Conservation (phyloP, 441 rosid genomes). For the Geranium incanum region DNA sequence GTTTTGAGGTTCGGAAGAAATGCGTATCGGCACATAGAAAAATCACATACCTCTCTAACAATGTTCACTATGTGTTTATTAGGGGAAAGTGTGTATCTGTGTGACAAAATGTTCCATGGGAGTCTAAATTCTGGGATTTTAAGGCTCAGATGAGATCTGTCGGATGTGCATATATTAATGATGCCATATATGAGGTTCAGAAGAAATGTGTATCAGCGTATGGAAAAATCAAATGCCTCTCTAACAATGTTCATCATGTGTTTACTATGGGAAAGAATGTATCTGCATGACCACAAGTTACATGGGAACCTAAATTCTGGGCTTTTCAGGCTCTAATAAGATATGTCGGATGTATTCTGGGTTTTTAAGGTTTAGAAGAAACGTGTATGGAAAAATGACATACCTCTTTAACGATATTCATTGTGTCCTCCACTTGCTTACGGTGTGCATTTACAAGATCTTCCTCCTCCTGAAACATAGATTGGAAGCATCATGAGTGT, state of each 20-base stretch:
- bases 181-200: neutral
- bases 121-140: neutral
- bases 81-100: neutral
- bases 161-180: neutral
- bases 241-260: neutral
- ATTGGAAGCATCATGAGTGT: constrained; percentile 1
- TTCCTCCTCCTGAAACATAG: constrained; percentile 51
- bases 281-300: neutral
- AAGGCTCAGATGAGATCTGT: too few relatives aligned
- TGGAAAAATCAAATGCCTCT: neutral
- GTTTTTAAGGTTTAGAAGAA: neutral
- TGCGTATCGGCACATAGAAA: too few relatives aligned
- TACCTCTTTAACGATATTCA: constrained; percentile 62
- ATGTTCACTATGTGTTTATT: neutral
- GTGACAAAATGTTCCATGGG: neutral
- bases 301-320: neutral
- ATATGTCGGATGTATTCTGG: neutral
- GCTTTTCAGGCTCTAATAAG: neutral
- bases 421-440: constrained; percentile 57
- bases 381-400: neutral
- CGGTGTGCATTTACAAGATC: constrained; percentile 61
- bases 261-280: neutral
- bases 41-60: neutral
- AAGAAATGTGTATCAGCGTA: too few relatives aligned
- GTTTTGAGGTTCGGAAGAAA: too few relatives aligned